Percentiles rank a stretch among this genome's conserved stretches.
Evolutionary conservation across 768 basidiomycete genomes (phyloP).

Genomic region (Pisolithus orientalis): DNA sequence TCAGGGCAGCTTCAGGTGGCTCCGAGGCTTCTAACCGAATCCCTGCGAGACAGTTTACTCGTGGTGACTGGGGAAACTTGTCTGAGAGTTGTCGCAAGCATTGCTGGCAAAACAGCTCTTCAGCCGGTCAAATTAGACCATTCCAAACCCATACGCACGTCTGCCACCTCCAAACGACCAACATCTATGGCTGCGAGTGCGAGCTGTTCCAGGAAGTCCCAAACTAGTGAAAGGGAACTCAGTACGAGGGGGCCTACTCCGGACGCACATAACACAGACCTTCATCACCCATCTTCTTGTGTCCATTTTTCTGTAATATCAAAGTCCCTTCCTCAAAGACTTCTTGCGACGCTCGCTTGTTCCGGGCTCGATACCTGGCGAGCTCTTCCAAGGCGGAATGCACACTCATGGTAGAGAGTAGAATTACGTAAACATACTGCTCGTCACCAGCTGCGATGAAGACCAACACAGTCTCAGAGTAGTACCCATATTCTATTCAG

Average conservation of each 20-base stretch:
- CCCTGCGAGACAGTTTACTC: slow-evolving; percentile 73
- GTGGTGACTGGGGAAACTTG: slow-evolving; percentile 74
- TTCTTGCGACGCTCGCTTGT: slow-evolving; percentile 49
- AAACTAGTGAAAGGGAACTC: slow-evolving; percentile 38
- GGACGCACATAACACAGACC: slow-evolving; percentile 28
- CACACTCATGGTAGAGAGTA: neutral
- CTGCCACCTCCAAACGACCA: slow-evolving; percentile 64
- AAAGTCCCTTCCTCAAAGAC: slow-evolving; percentile 47
- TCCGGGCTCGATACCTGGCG: slow-evolving; percentile 47
- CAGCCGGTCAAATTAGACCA: neutral
- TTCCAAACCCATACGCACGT: slow-evolving; percentile 42
- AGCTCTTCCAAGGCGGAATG: slow-evolving; percentile 42
- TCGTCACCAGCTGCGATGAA: neutral
- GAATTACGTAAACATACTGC: neutral
- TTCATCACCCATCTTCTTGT: slow-evolving; percentile 48
- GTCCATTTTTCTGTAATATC: slow-evolving; percentile 43
- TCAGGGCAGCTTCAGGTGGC: slow-evolving; percentile 47
- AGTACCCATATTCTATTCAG: neutral
- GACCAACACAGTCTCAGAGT: neutral
- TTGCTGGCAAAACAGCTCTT: slow-evolving; percentile 15
- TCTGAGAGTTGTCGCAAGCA: slow-evolving; percentile 48
- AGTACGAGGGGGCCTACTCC: neutral
- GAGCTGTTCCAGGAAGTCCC: slow-evolving; percentile 78
- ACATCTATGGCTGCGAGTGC: slow-evolving; percentile 72
- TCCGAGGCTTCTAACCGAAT: slow-evolving; percentile 72